Conservation (phyloP, 2,329 filamentous ascomycete species). For the Xylariales sp. region DNA sequence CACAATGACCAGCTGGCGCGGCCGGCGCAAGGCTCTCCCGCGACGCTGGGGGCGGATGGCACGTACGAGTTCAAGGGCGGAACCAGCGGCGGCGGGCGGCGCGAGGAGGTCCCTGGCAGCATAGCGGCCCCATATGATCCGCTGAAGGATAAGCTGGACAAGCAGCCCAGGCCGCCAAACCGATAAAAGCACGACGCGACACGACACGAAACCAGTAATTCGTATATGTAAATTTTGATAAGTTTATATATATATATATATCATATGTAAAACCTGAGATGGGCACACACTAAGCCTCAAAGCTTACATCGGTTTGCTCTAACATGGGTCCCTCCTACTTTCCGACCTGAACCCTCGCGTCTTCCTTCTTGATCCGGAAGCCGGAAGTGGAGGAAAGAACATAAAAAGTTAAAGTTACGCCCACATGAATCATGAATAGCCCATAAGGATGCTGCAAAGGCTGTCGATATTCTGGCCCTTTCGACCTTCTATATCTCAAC, state of each 20-base stretch:
- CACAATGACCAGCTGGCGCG: conserved; percentile 72
- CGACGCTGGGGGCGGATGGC: conserved; percentile 36
- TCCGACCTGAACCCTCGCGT: too few relatives aligned
- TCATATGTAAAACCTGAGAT: not conserved
- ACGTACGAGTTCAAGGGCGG: conserved; percentile 46
- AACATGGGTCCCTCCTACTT: too few relatives aligned
- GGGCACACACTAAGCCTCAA: too few relatives aligned
- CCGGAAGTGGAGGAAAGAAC: too few relatives aligned
- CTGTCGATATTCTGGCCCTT: too few relatives aligned
- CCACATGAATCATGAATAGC: too few relatives aligned
- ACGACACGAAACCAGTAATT: too few relatives aligned
- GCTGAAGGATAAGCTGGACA: conserved; percentile 42
- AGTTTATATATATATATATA: not conserved
- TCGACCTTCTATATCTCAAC: too few relatives aligned
- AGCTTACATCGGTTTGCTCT: too few relatives aligned
- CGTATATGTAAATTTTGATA: not conserved
- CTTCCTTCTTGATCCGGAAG: too few relatives aligned
- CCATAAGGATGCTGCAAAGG: too few relatives aligned
- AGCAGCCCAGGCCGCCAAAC: conserved; percentile 24
- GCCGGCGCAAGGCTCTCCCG: conserved; percentile 55
- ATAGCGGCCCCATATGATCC: conserved; percentile 56
- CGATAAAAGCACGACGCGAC: conserved; percentile 16
- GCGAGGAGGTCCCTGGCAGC: conserved; percentile 42
- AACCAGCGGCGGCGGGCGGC: conserved; percentile 36
- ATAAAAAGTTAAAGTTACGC: too few relatives aligned